Conservation (phyloP, 2,329 filamentous ascomycete species). For the Lizonia empirigonia region DNA sequence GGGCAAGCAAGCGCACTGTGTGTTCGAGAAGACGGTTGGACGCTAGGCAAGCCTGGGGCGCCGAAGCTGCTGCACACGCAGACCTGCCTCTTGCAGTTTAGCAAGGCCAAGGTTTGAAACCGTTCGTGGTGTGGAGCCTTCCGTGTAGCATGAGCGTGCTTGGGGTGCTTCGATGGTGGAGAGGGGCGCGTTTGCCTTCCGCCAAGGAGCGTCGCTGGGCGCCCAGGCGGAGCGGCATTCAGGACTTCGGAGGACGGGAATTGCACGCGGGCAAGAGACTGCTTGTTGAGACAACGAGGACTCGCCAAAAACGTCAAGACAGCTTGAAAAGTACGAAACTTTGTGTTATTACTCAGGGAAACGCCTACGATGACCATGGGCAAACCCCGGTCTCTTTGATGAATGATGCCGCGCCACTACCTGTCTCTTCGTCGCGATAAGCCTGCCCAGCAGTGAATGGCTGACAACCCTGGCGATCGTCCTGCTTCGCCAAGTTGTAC, state of each 20-base stretch:
- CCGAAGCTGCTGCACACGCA: slow-evolving; percentile 15
- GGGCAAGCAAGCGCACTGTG: slow-evolving; percentile 16
- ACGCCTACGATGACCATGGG: background rate
- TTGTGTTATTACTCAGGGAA: too few species aligned
- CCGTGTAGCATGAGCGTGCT: slow-evolving; percentile 13
- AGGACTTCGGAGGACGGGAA: slow-evolving; percentile 1
- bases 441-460: slow-evolving; percentile 20
- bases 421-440: slow-evolving; percentile 12
- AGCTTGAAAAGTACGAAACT: too few species aligned
- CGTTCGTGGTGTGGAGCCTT: slow-evolving; percentile 13
- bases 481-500: slow-evolving; percentile 33
- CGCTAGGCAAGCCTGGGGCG: background rate
- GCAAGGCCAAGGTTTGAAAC: slow-evolving; percentile 1
- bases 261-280: background rate
- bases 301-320: too few species aligned
- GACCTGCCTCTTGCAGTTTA: slow-evolving; percentile 22
- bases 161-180: slow-evolving; percentile 12
- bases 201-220: slow-evolving; percentile 11
- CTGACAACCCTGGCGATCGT: slow-evolving; percentile 23
- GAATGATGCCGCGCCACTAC: slow-evolving; percentile 10
- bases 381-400: too few species aligned
- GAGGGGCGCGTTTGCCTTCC: slow-evolving; percentile 4
- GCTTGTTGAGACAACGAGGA: background rate
- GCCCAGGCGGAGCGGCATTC: slow-evolving; percentile 16
- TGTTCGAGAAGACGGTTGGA: slow-evolving; percentile 16